phyloP scores from a whole-genome alignment of 345 rosid species.

The Corchorus capsularis region DNA sequence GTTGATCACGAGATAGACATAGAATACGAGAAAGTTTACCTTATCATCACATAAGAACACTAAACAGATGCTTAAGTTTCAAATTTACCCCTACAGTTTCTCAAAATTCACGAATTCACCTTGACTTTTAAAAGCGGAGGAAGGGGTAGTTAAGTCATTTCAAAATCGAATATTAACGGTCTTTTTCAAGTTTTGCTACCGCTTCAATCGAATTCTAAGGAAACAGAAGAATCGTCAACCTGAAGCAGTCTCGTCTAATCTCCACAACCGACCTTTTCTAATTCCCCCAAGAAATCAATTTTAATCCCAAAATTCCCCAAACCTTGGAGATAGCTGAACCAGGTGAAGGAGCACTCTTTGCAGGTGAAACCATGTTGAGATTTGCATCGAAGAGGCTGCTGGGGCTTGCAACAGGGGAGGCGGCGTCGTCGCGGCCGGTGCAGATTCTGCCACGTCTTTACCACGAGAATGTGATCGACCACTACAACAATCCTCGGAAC shows the following conservation, averaged over 20 bases:
- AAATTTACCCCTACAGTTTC: background rate
- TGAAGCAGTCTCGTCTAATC: too few relatives aligned
- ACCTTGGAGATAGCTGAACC: too few relatives aligned
- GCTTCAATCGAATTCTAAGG: too few relatives aligned
- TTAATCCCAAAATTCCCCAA: too few relatives aligned
- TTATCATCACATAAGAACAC: background rate
- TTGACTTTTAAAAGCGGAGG: background rate
- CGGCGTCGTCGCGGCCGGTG: background rate
- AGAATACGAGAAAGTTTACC: background rate
- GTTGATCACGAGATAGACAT: background rate
- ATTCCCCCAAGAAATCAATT: too few relatives aligned
- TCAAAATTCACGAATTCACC: background rate
- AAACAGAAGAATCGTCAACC: too few relatives aligned
- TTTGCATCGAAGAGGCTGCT: background rate
- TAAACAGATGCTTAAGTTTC: background rate
- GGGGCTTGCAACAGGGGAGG: background rate
- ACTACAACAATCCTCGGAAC: background rate
- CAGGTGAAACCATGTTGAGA: background rate
- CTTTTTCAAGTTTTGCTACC: too few relatives aligned
- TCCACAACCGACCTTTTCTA: too few relatives aligned
- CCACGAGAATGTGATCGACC: conserved; percentile 2
- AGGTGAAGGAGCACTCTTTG: background rate
- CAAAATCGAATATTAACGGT: too few relatives aligned
- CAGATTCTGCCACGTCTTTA: background rate
- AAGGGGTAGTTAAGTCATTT: conserved; percentile 9